Conservation (phyloP, 129 eudicot genomes). For the Solidago caesia region DNA sequence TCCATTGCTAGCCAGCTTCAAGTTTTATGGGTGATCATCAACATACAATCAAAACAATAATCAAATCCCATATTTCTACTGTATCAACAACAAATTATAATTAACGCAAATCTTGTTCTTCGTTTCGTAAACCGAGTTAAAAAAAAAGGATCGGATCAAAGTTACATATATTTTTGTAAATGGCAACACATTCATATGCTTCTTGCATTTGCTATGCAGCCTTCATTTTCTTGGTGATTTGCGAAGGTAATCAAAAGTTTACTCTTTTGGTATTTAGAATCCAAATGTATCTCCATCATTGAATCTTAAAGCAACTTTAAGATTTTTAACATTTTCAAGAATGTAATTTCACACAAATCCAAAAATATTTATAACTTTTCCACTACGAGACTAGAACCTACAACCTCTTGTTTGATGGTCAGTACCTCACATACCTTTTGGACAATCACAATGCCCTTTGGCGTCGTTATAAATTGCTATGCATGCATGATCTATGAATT, state of each 20-base stretch:
- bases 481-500: not conserved
- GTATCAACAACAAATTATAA: slow-evolving; percentile 2
- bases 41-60: slow-evolving; percentile 12
- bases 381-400: too few species aligned
- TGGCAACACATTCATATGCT: slow-evolving; percentile 33
- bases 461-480: not conserved
- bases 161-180: slow-evolving; percentile 18
- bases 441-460: not conserved
- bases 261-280: not conserved
- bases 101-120: not conserved
- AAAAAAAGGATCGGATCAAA: slow-evolving; percentile 9
- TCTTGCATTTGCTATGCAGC: slow-evolving; percentile 29
- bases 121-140: not conserved
- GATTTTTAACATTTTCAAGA: too few species aligned
- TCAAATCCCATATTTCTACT: not conserved
- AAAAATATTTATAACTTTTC: too few species aligned
- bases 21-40: slow-evolving; percentile 9
- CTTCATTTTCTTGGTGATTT: slow-evolving; percentile 30
- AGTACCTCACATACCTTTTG: too few species aligned
- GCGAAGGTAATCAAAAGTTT: slow-evolving; percentile 21
- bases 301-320: too few species aligned
- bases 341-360: too few species aligned
- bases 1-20: slow-evolving; percentile 11
- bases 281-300: too few species aligned
- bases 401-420: too few species aligned